These are phyloP conservation scores for Coemansia sp. DNA, from an alignment of 192 early-diverging fungal species.

Conservation along the genomic window DNA sequence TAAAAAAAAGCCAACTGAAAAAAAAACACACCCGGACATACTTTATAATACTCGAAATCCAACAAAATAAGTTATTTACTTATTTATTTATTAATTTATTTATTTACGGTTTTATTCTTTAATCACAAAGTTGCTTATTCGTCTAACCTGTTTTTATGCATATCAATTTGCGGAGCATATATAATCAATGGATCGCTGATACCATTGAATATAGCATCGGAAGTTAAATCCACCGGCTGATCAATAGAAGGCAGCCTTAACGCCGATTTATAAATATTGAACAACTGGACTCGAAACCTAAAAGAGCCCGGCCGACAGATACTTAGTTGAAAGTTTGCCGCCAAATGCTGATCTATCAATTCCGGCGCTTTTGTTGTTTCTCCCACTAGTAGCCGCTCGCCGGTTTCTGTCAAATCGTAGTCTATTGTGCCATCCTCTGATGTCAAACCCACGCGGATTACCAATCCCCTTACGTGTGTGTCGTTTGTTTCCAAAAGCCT, in stretches of 20 bases:
- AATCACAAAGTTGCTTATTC: background rate
- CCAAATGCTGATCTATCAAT: conserved; percentile 18
- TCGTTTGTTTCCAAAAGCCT: conserved; percentile 22
- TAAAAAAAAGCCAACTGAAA: background rate
- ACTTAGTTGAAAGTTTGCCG: conserved; percentile 16
- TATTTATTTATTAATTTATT: background rate
- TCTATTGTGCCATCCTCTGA: conserved; percentile 37
- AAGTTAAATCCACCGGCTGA: conserved; percentile 6
- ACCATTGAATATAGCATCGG: conserved; percentile 22
- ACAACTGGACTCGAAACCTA: conserved; percentile 25
- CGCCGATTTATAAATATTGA: conserved; percentile 19
- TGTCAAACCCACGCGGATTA: conserved; percentile 21
- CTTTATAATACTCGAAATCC: too few species aligned
- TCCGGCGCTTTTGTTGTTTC: conserved; percentile 5
- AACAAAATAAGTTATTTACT: background rate
- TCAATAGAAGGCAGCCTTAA: conserved; percentile 9
- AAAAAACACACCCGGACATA: background rate
- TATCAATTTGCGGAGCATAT: conserved; percentile 1
- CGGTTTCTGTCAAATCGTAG: conserved; percentile 14
- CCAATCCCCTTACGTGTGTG: conserved; percentile 16
- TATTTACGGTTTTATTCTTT: background rate
- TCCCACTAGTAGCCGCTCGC: conserved; percentile 22
- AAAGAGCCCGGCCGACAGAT: conserved; percentile 20
- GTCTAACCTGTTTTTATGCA: background rate
- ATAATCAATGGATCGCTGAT: conserved; percentile 20